A percentile compares a stretch with the other conserved stretches of the same genome.
Conservation (phyloP, 257 asterid genomes). For the Perilla frutescens region DNA sequence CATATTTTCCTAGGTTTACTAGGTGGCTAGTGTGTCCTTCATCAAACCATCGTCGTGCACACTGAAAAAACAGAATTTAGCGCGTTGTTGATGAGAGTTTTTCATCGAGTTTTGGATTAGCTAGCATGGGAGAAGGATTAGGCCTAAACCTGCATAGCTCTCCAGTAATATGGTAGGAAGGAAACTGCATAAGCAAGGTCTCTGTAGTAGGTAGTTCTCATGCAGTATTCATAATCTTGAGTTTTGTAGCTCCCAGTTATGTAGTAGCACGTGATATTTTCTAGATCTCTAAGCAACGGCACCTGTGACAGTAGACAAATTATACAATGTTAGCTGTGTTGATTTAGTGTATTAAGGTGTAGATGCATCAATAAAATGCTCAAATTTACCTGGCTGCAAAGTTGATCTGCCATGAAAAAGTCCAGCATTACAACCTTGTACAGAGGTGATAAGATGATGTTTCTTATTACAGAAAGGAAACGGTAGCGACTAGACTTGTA, state of each 20-base stretch:
- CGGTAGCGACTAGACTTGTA: conserved; percentile 87
- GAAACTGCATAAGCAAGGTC: conserved; percentile 95
- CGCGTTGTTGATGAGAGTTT: background rate
- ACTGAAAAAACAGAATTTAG: conserved; percentile 41
- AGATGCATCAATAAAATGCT: background rate
- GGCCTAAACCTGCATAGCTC: conserved; percentile 87
- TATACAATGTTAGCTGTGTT: background rate
- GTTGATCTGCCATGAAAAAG: conserved; percentile 97
- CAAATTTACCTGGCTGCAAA: conserved; percentile 83
- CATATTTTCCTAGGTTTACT: conserved; percentile 83
- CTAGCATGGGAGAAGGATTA: background rate
- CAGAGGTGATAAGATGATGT: conserved; percentile 76
- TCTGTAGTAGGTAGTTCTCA: conserved; percentile 67
- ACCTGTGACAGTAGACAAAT: conserved; percentile 46
- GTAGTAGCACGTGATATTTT: conserved; percentile 78
- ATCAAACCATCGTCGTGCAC: conserved; percentile 94
- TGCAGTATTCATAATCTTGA: conserved; percentile 79
- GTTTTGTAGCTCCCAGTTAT: conserved; percentile 89
- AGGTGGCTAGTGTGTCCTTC: conserved; percentile 92
- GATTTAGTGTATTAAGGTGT: background rate
- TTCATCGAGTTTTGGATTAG: background rate
- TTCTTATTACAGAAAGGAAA: conserved; percentile 68
- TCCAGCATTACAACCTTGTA: conserved; percentile 95
- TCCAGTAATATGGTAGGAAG: conserved; percentile 92
- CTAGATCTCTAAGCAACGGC: conserved; percentile 83